These are phyloP conservation scores for Cavenderia fasciculata DNA, from an alignment of 78 protist species.

Conservation along the genomic window DNA sequence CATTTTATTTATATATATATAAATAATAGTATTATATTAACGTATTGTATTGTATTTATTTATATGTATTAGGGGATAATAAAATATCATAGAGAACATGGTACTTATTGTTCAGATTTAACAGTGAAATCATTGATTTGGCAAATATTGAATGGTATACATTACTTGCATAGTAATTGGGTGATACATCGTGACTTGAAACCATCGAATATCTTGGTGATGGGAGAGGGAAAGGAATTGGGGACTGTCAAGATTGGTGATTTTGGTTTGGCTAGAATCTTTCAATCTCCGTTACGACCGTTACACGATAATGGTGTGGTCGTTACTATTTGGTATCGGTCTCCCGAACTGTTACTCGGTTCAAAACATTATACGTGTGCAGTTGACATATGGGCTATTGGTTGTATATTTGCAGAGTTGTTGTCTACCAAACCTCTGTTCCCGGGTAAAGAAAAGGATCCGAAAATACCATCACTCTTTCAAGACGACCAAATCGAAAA, in stretches of 20 bases:
- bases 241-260: constrained; percentile 86
- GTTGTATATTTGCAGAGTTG: constrained; percentile 93
- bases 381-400: constrained; percentile 92
- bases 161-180: constrained; percentile 89
- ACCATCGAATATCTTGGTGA: constrained; percentile 83
- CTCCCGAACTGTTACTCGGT: constrained; percentile 95
- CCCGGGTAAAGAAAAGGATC: constrained; percentile 80
- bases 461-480: constrained; percentile 51
- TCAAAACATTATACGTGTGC: constrained; percentile 93
- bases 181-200: constrained; percentile 90
- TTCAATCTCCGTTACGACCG: constrained; percentile 79
- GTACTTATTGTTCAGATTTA: constrained; percentile 18
- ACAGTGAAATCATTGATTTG: constrained; percentile 77
- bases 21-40: background rate
- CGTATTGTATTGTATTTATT: background rate
- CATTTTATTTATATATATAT: constrained; percentile 5
- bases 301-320: constrained; percentile 87
- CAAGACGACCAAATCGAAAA: constrained; percentile 88
- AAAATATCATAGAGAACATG: constrained; percentile 62
- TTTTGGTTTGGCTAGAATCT: constrained; percentile 90
- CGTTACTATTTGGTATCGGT: constrained; percentile 96
- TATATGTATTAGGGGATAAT: background rate
- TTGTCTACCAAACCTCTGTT: constrained; percentile 83
- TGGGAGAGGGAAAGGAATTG: constrained; percentile 80
- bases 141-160: constrained; percentile 86